Percentiles rank a stretch among this genome's conserved stretches.
phyloP scores from a whole-genome alignment of 2,329 filamentous ascomycete species.

The Scedosporium aurantiacum region DNA sequence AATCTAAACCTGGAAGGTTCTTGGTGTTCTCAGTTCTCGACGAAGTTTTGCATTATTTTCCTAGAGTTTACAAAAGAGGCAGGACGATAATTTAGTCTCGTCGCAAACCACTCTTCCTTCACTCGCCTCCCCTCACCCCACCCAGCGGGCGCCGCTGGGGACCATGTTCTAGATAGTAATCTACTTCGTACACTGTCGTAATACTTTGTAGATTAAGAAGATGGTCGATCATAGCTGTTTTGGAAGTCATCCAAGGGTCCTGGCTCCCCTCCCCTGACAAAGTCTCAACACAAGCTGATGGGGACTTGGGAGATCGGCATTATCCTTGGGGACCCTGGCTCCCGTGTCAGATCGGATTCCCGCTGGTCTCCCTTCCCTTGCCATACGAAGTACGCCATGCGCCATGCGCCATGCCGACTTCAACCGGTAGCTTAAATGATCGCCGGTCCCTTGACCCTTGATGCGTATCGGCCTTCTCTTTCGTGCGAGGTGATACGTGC shows the following conservation, averaged over 20 bases:
- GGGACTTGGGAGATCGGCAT: background rate
- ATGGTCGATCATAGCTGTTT: no score
- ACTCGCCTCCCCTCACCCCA: no score
- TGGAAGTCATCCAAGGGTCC: background rate
- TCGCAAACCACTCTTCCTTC: no score
- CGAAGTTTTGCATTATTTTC: background rate
- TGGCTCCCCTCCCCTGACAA: background rate
- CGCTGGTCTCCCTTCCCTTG: background rate
- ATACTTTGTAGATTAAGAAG: no score
- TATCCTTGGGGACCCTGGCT: background rate
- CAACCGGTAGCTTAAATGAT: background rate
- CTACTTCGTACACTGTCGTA: no score
- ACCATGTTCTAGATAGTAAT: no score
- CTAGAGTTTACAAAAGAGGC: no score
- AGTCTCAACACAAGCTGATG: background rate
- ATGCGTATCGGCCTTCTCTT: background rate
- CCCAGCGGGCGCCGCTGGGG: no score
- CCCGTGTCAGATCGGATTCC: background rate
- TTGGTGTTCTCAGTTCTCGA: background rate
- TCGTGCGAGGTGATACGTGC: no score
- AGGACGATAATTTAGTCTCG: no score
- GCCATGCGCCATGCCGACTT: background rate
- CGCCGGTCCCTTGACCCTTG: background rate
- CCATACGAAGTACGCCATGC: no score
- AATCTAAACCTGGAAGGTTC: background rate